Base-by-base conservation (phyloP, 192 early-diverging fungal genomes). In the Podila minutissima region DNA sequence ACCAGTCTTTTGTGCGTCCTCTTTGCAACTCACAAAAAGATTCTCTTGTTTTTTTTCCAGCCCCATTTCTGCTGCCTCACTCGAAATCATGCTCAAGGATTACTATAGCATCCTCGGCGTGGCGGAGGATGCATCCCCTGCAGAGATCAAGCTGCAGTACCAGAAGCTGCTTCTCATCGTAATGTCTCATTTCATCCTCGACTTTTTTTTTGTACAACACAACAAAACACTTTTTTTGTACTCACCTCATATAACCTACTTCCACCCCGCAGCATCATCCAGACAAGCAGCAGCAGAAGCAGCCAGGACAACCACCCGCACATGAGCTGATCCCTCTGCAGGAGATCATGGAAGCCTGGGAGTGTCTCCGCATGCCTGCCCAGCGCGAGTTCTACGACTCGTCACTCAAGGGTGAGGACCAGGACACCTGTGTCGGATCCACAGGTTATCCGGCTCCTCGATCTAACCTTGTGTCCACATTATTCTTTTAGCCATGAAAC, bases 51-150 rank as follows among this genome's bases (percentile, higher is more conserved):
- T 2, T 46, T 8, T 46, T 4, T 17, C 41, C 15, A 46, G 41
- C 41, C 15, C 3, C 41, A 46, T 17, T 46, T 17, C 15, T 0
- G 3, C 15, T 46, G 0, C 2, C 38, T 2, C 35, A 32, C 31
- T 17, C 53, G 11, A 20, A 6, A 35, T n/a, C 61, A 79, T 79
- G 76, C 64, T 79, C 70, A 81, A 81, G 66, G 77, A 81, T 62
- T 78, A 91, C 71, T 92, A 92, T 61, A 87, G 85, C 24, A 84
- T 85, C 12, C 89, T 92, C 51, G 69, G 71, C n/a, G 74, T 92
- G 17, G 35, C 79, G 9, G 74, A 84, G 64, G 55, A 74, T 58
- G 89, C 88, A 5, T 72, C 83, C 0, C 31, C 67, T 5, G 66
- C 83, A 24, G 75, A 83, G 53, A 92, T 92, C 55, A 90, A 88